Evolutionary conservation across 371 early-diverging fungal species (phyloP), one percentile per base, ranked within the genome.

Genomic region (Actinomucor elegans): DNA sequence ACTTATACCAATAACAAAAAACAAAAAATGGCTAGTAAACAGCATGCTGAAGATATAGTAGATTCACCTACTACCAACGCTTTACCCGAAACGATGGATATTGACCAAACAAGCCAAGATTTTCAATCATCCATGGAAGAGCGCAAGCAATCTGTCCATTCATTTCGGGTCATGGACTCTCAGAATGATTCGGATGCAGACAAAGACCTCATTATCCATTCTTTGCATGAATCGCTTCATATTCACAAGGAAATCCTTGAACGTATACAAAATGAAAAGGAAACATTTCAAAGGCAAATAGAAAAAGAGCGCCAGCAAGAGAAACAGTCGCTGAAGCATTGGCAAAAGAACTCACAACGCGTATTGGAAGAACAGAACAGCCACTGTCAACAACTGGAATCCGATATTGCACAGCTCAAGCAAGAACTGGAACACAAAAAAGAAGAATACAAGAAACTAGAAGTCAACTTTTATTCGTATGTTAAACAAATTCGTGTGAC

Each of bases 161-260:
- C 59, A 4, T 59, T 59, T 18, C 53, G 53, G 20, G 41, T 59
- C 6, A 20, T 52, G 2, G 53, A 52, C 5, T 32, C 59, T 17
- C 32, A 51, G 28, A 31, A 48, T 18, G 65, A 59, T 18, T 26
- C 49, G 4, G 60, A 56, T 2, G 57, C 51, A 35, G 66, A 55
- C 23, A 66, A 66, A 28, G 75, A 75, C 37, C 52, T 75, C 1
- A 51, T 67, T 10, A 75, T 75, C 32, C 63, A 55, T 5, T 69
- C 75, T 3, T 31, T 75, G 17, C 38, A 69, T 11, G 72, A 75
- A 31, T 71, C 72, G 1, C 49, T 75, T 18, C 59, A 71, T 35
- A 69, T 72, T 42, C 75, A 75, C 49, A 75, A 75, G 34, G 67
- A 71, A 24, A 63, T 75, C 1, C 31, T 75, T 3, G 68, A 71